Evolutionary conservation across 176 grass and related monocot genomes (phyloP).

Genomic region (Triticum dicoccoides): DNA sequence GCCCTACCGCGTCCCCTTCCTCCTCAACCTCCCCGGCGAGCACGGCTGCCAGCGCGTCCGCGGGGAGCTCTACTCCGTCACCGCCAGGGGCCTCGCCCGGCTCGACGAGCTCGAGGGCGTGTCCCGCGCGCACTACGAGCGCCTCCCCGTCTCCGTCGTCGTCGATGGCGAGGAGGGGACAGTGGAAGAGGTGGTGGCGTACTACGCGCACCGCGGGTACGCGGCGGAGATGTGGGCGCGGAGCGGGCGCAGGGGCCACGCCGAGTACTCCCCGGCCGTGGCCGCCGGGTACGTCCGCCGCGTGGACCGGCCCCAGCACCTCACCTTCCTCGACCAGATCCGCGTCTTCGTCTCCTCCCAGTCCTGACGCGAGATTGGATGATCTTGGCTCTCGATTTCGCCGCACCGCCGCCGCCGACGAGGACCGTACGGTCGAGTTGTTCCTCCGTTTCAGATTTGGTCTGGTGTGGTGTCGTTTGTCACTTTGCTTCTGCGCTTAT

Average conservation of each 20-base stretch:
- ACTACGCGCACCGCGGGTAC: constrained; percentile 74
- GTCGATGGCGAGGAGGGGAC: background rate
- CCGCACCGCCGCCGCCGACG: background rate
- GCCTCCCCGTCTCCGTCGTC: constrained; percentile 45
- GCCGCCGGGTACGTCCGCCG: constrained; percentile 67
- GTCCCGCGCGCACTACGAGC: constrained; percentile 72
- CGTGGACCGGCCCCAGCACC: constrained; percentile 63
- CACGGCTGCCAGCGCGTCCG: constrained; percentile 39
- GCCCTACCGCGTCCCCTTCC: constrained; percentile 95
- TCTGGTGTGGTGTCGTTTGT: background rate
- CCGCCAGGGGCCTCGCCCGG: constrained; percentile 40
- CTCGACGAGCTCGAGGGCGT: constrained; percentile 87
- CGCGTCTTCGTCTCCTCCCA: constrained; percentile 54
- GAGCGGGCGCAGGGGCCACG: constrained; percentile 52
- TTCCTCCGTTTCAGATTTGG: background rate
- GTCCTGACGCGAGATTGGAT: background rate
- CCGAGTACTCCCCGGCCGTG: constrained; percentile 63
- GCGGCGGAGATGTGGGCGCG: constrained; percentile 69
- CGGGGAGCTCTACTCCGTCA: constrained; percentile 73
- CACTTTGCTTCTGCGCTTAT: background rate
- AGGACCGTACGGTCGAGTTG: background rate
- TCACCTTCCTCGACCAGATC: constrained; percentile 83
- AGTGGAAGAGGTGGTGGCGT: constrained; percentile 24
- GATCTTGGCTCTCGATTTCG: background rate
- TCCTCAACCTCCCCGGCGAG: constrained; percentile 58